phyloP scores from a whole-genome alignment of 2,329 filamentous ascomycete genomes.

The Davidsoniella eucalypti region DNA sequence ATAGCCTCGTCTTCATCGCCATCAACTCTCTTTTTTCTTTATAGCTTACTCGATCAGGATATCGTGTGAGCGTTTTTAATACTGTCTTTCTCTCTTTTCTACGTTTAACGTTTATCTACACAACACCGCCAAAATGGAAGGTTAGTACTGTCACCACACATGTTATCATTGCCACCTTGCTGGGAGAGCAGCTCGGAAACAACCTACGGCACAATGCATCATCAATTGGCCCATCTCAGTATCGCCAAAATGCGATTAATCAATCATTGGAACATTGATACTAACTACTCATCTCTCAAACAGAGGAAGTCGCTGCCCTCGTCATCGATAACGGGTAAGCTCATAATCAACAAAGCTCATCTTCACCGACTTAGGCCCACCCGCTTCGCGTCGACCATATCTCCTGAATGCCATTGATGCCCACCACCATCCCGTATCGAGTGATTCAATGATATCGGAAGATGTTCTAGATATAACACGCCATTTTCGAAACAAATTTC shows the following conservation, averaged over 20 bases:
- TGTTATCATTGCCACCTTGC: slow-evolving; percentile 7
- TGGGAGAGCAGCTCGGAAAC: background rate
- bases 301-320: slow-evolving; percentile 99
- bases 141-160: slow-evolving; percentile 29
- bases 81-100: slow-evolving; percentile 13
- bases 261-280: background rate
- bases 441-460: background rate
- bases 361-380: slow-evolving; percentile 22
- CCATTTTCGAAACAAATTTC: slow-evolving; percentile 1
- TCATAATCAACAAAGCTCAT: slow-evolving; percentile 21
- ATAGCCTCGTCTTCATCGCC: slow-evolving; percentile 13
- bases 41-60: slow-evolving; percentile 15
- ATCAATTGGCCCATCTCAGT: background rate
- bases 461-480: background rate
- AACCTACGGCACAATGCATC: background rate
- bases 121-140: slow-evolving; percentile 41
- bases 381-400: slow-evolving; percentile 12
- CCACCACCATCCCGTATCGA: slow-evolving; percentile 1
- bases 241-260: background rate
- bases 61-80: slow-evolving; percentile 15
- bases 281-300: slow-evolving; percentile 1
- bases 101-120: slow-evolving; percentile 11
- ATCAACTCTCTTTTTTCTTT: slow-evolving; percentile 13
- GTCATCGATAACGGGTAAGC: slow-evolving; percentile 99
- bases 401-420: slow-evolving; percentile 6